Evolutionary conservation across 169 alveolate genomes (phyloP).

Genomic region (Cryptosporidium sp.): DNA sequence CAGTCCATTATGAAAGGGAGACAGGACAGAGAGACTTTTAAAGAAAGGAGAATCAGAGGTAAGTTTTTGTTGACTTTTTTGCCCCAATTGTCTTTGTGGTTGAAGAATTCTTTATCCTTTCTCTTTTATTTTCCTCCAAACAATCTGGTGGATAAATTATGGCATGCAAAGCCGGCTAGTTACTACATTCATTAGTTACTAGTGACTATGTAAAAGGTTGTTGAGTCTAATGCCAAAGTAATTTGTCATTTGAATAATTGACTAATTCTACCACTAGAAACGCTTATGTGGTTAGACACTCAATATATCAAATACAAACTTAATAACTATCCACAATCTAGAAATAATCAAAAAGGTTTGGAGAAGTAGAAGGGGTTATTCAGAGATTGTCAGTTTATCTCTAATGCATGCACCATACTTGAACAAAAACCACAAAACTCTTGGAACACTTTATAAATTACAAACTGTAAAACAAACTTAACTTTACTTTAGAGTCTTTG

Average conservation of each 20-base stretch:
- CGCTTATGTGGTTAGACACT: not conserved
- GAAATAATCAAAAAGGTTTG: not conserved
- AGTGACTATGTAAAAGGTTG: conserved; percentile 71
- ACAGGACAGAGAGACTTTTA: conserved; percentile 54
- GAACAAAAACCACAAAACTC: not conserved
- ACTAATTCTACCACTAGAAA: not conserved
- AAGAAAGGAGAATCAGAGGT: conserved; percentile 62
- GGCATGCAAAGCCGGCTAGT: conserved; percentile 77
- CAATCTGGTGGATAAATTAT: not conserved
- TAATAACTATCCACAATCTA: not conserved
- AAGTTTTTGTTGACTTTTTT: not conserved
- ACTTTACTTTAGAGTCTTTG: conserved; percentile 40
- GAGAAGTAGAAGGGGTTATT: not conserved
- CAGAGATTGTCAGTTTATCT: not conserved
- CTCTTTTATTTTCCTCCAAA: not conserved
- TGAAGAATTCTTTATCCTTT: not conserved
- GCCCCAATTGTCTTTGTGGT: not conserved
- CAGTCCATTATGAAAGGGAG: conserved; percentile 50
- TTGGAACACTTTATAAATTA: not conserved
- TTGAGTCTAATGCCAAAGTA: conserved; percentile 73
- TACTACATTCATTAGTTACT: conserved; percentile 26
- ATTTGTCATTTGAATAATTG: not conserved
- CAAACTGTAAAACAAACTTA: conserved; percentile 6
- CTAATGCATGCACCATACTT: not conserved
- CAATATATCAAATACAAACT: conserved; percentile 48